These are phyloP conservation scores for Beta macrorhiza DNA, from an alignment of 179 eudicot genomes.

Conservation along the genomic window DNA sequence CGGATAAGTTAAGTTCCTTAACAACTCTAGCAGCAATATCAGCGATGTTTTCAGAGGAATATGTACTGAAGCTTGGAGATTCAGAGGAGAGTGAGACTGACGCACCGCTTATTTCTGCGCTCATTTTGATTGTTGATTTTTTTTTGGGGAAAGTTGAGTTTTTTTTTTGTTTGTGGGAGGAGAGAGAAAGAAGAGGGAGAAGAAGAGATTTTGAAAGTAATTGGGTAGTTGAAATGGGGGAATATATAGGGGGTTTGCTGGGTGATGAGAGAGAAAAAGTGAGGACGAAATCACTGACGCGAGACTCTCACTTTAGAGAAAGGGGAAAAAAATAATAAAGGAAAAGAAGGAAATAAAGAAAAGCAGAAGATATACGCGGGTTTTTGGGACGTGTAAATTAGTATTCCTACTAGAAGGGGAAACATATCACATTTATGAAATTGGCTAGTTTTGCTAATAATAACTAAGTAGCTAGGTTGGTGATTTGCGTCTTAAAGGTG, in stretches of 20 bases:
- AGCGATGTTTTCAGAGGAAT: conserved; percentile 43
- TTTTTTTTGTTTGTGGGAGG: neutral
- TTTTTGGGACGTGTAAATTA: too few species aligned
- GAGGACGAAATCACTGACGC: conserved; percentile 19
- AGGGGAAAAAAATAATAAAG: neutral
- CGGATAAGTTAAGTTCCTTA: conserved; percentile 35
- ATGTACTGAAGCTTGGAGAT: conserved; percentile 50
- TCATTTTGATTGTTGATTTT: neutral
- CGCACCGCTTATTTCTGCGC: conserved; percentile 10
- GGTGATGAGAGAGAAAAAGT: neutral
- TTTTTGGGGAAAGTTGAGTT: neutral
- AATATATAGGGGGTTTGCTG: conserved; percentile 8
- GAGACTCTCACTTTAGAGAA: neutral
- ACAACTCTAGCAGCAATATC: conserved; percentile 64
- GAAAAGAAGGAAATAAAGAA: neutral
- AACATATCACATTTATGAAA: too few species aligned
- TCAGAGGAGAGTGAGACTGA: conserved; percentile 26
- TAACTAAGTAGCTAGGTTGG: too few species aligned
- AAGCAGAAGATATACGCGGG: neutral
- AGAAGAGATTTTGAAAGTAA: neutral
- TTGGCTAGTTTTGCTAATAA: too few species aligned
- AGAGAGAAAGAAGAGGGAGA: neutral
- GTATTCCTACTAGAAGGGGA: too few species aligned
- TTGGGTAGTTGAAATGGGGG: conserved; percentile 3
- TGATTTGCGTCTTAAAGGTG: too few species aligned